These are phyloP conservation scores for Vigna reflexopilosa DNA, from an alignment of 306 rosid genomes.

Conservation along the genomic window DNA sequence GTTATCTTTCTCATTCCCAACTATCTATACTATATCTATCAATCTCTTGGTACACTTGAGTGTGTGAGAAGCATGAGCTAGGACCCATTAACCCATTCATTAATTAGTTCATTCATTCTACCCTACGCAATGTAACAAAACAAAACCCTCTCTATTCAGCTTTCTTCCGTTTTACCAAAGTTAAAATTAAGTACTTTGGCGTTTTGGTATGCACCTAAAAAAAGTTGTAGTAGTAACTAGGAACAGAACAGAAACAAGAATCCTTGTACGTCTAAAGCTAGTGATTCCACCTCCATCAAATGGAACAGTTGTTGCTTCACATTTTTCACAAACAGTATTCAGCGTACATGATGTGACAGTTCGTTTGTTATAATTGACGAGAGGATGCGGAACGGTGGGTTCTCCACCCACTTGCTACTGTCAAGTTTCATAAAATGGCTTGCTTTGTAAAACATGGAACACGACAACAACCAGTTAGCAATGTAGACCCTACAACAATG, in stretches of 20 bases:
- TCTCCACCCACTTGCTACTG: slow-evolving; percentile 37
- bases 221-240: slow-evolving; percentile 33
- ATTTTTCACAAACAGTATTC: slow-evolving; percentile 40
- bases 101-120: neutral
- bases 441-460: slow-evolving; percentile 21
- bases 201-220: slow-evolving; percentile 8
- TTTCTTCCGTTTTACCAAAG: slow-evolving; percentile 27
- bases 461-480: slow-evolving; percentile 24
- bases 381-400: slow-evolving; percentile 7
- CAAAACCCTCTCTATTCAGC: slow-evolving; percentile 5
- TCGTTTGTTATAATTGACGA: slow-evolving; percentile 48
- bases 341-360: slow-evolving; percentile 47
- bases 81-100: slow-evolving; percentile 11
- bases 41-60: neutral
- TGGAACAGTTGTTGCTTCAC: slow-evolving; percentile 25
- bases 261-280: slow-evolving; percentile 37
- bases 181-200: slow-evolving; percentile 30
- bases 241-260: slow-evolving; percentile 38
- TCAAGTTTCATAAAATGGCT: slow-evolving; percentile 42
- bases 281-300: slow-evolving; percentile 39
- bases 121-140: slow-evolving; percentile 31
- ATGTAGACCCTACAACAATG: slow-evolving; percentile 28
- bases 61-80: neutral
- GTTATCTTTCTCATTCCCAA: slow-evolving; percentile 28
- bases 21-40: neutral